Conservation (phyloP, 352 stramenopile genomes). For the Globisporangium abappressorium region DNA sequence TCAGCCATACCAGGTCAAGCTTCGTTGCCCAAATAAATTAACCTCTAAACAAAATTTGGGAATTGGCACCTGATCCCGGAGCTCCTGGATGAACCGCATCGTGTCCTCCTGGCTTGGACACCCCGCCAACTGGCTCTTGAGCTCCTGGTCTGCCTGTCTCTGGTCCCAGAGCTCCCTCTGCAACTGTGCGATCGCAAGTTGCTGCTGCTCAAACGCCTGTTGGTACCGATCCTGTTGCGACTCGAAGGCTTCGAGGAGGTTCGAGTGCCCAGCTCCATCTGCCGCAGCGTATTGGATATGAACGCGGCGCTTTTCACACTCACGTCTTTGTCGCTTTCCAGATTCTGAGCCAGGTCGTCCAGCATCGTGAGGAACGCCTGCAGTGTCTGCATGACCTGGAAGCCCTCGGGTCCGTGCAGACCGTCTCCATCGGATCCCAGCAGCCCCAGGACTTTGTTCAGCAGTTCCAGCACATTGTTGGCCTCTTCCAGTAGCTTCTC, state of each 20-base stretch:
- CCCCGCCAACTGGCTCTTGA: conserved; percentile 35
- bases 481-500: conserved; percentile 31
- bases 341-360: conserved; percentile 29
- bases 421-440: conserved; percentile 12
- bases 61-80: conserved; percentile 50
- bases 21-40: neutral
- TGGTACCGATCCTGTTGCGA: conserved; percentile 49
- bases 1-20: no score
- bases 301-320: conserved; percentile 21
- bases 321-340: conserved; percentile 21
- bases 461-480: conserved; percentile 29
- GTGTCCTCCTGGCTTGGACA: conserved; percentile 71
- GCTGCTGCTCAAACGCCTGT: conserved; percentile 35
- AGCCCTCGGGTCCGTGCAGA: conserved; percentile 16
- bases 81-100: conserved; percentile 43
- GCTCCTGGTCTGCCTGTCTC: conserved; percentile 39
- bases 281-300: conserved; percentile 38
- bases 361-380: conserved; percentile 35
- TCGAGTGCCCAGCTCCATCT: conserved; percentile 63
- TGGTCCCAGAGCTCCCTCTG: conserved; percentile 43
- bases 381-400: conserved; percentile 43
- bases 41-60: neutral
- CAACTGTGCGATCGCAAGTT: conserved; percentile 39
- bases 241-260: conserved; percentile 50
- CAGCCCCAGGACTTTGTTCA: conserved; percentile 21